phyloP scores from a whole-genome alignment of 2,329 filamentous ascomycete genomes.

The Colletotrichum spaethianum region DNA sequence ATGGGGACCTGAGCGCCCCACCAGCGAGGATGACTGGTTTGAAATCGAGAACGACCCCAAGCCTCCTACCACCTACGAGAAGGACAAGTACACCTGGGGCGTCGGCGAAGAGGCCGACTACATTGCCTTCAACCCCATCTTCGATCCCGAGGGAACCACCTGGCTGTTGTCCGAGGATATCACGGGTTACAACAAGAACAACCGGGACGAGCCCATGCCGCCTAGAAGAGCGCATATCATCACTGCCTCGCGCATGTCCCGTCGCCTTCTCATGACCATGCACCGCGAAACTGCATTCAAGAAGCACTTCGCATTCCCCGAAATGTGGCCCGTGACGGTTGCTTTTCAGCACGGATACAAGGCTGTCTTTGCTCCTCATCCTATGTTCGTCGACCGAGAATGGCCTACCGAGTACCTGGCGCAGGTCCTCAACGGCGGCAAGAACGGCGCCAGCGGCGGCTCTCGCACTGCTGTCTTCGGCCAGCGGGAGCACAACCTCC shows the following conservation, averaged over 20 bases:
- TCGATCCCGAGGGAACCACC: constrained; percentile 87
- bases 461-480: constrained; percentile 81
- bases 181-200: constrained; percentile 82
- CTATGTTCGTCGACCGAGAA: constrained; percentile 86
- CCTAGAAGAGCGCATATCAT: constrained; percentile 90
- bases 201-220: constrained; percentile 67
- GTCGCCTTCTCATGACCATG: constrained; percentile 86
- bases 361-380: constrained; percentile 91
- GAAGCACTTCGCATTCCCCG: constrained; percentile 92
- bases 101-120: constrained; percentile 92
- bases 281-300: constrained; percentile 88
- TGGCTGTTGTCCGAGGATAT: constrained; percentile 89
- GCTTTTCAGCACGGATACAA: constrained; percentile 94
- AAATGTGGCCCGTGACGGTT: constrained; percentile 94
- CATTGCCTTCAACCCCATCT: constrained; percentile 92
- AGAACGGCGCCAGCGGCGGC: constrained; percentile 82
- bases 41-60: constrained; percentile 79
- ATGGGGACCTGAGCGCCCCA: constrained; percentile 86
- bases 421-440: constrained; percentile 83
- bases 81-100: constrained; percentile 88
- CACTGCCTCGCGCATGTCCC: constrained; percentile 87
- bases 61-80: constrained; percentile 80
- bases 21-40: constrained; percentile 78
- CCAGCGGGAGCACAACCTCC: constrained; percentile 90
- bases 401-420: constrained; percentile 88